phyloP scores from a whole-genome alignment of 768 basidiomycete genomes.

The Termitomyces sp. region DNA sequence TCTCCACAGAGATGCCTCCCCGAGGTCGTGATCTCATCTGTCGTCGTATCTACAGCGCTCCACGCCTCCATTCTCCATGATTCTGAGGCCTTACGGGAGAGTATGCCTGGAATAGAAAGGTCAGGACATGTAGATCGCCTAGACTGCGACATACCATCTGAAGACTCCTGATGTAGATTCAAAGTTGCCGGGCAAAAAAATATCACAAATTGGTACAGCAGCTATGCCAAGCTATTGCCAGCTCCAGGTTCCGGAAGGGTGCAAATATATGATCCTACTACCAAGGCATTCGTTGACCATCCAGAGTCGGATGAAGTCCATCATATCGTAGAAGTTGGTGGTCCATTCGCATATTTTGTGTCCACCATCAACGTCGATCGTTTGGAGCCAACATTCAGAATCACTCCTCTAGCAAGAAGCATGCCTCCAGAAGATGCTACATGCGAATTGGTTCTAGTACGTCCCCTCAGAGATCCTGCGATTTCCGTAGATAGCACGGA shows the following conservation, averaged over 20 bases:
- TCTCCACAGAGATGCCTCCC: slow-evolving; percentile 20
- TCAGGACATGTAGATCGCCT: slow-evolving; percentile 8
- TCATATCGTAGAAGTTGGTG: slow-evolving; percentile 45
- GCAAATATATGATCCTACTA: slow-evolving; percentile 55
- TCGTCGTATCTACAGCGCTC: slow-evolving; percentile 82
- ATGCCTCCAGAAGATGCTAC: slow-evolving; percentile 39
- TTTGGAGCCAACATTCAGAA: slow-evolving; percentile 77
- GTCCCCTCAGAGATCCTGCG: slow-evolving; percentile 61
- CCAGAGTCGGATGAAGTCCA: slow-evolving; percentile 25
- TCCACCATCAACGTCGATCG: slow-evolving; percentile 81
- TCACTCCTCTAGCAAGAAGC: slow-evolving; percentile 55
- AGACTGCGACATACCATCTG: not conserved
- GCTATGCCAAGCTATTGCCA: slow-evolving; percentile 53
- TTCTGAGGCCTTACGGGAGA: slow-evolving; percentile 68
- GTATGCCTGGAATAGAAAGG: slow-evolving; percentile 69
- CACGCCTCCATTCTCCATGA: slow-evolving; percentile 83
- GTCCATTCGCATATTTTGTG: slow-evolving; percentile 86
- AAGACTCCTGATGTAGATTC: slow-evolving; percentile 48
- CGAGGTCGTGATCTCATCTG: slow-evolving; percentile 44
- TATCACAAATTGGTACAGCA: slow-evolving; percentile 64
- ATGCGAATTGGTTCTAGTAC: slow-evolving; percentile 72
- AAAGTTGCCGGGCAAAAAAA: slow-evolving; percentile 80
- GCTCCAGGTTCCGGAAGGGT: slow-evolving; percentile 32
- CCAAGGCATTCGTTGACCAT: slow-evolving; percentile 40
- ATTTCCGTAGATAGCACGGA: slow-evolving; percentile 34